phyloP scores from a whole-genome alignment of 2,329 filamentous ascomycete species.

The Trichophyton verrucosum region DNA sequence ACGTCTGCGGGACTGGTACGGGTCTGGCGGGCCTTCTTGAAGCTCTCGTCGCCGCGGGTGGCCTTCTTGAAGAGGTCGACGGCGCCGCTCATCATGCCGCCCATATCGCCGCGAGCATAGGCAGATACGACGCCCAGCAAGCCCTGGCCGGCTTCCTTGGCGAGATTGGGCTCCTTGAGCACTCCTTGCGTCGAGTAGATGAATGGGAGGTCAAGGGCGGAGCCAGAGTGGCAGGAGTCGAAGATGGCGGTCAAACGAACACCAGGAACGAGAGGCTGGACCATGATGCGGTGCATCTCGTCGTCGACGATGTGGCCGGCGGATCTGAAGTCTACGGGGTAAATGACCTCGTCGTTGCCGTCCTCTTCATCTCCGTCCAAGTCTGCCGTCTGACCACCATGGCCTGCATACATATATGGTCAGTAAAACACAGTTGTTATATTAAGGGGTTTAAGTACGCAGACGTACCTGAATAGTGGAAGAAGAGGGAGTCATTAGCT shows the following conservation, averaged over 20 bases:
- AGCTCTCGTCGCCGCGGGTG: constrained; percentile 62
- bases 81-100: constrained; percentile 66
- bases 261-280: constrained; percentile 63
- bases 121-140: constrained; percentile 56
- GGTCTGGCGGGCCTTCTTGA: constrained; percentile 69
- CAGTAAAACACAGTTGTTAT: not conserved
- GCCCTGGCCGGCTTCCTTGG: constrained; percentile 55
- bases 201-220: constrained; percentile 54
- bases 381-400: constrained; percentile 64
- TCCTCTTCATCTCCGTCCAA: constrained; percentile 65
- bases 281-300: constrained; percentile 66
- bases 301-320: constrained; percentile 67
- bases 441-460: too few species aligned
- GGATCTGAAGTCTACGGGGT: constrained; percentile 58
- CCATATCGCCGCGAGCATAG: constrained; percentile 73
- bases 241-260: constrained; percentile 64
- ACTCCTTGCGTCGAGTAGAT: constrained; percentile 55
- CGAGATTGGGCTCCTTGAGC: constrained; percentile 57
- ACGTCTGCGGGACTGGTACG: constrained; percentile 93
- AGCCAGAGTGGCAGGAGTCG: constrained; percentile 56
- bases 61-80: constrained; percentile 81
- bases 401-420: constrained; percentile 37
- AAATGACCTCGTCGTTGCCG: constrained; percentile 66
- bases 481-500: constrained; percentile 90
- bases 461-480: constrained; percentile 77